Base-by-base conservation (phyloP, 495 filamentous ascomycete species). In the Lasiosphaeria hispida region DNA sequence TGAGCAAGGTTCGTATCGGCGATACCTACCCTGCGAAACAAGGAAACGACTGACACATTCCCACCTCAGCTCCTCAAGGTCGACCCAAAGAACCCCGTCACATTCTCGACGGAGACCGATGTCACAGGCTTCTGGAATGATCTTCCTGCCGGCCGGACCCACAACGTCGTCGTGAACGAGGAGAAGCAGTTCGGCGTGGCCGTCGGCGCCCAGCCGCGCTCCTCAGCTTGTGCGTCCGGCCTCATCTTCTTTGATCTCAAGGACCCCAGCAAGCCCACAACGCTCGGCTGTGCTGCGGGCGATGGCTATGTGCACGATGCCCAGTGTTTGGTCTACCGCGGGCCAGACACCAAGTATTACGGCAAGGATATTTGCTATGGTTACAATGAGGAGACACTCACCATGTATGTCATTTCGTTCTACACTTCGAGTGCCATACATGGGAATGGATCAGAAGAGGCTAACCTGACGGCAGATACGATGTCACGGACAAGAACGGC, bases 291-390 rank as follows among this genome's bases (percentile, higher is more conserved):
- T 35, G 73, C 72, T 0, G 63, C 69, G 0, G 63, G 64, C 10
- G 80, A 82, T 51, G 81, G 80, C 5, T 83, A 83, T 49, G 80
- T 83, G 10, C 80, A 83, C 40, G 80, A 83, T 47, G 80, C 80
- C 0, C 81, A 84, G 58, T 84, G 81, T 57, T 51, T 85, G 3
- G 62, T 78, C 13, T 85, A 84, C 64, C 68, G 72, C 2, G 82
- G 82, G 0, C 82, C 82, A 0, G 79, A 84, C 61, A 65, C 58
- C 19, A 68, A 71, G 54, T 84, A 78, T 56, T 18, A 59, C 4
- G 82, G 80, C 9, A 64, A 63, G 5, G 82, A 85, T 54, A 78
- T 84, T 61, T 85, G 82, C 66, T 84, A 81, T 55, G 78, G 75
- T 7, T 85, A 80, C 59, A 81, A 85, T 58, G 72, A 75, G 57